These are phyloP conservation scores for Xerocomus potaroensis DNA, from an alignment of 768 basidiomycete genomes.

Conservation along the genomic window DNA sequence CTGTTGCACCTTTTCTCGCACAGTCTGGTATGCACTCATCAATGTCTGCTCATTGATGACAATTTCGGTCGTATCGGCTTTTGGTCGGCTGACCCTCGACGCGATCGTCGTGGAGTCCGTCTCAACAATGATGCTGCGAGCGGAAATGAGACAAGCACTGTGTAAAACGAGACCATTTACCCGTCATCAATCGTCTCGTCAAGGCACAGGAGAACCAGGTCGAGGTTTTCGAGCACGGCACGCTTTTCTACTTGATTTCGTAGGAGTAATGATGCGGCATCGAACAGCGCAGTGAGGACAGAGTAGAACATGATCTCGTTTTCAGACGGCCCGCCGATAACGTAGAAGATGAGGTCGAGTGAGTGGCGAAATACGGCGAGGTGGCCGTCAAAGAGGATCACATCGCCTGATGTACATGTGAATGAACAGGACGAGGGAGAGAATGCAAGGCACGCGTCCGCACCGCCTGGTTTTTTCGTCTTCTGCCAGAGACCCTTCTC, in stretches of 20 bases:
- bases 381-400: slow-evolving; percentile 86
- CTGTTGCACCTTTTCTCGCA: slow-evolving; percentile 81
- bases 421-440: background rate
- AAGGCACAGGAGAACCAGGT: slow-evolving; percentile 84
- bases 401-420: slow-evolving; percentile 60
- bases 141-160: slow-evolving; percentile 8
- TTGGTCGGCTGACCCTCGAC: slow-evolving; percentile 87
- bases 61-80: slow-evolving; percentile 91
- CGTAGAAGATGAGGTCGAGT: slow-evolving; percentile 92
- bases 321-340: slow-evolving; percentile 80
- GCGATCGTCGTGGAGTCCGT: slow-evolving; percentile 96
- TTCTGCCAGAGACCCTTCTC: slow-evolving; percentile 96
- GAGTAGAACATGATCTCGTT: slow-evolving; percentile 95
- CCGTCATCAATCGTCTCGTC: slow-evolving; percentile 99
- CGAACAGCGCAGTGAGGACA: slow-evolving; percentile 80
- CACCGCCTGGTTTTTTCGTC: slow-evolving; percentile 91
- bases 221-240: slow-evolving; percentile 89
- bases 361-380: slow-evolving; percentile 94
- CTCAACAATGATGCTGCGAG: slow-evolving; percentile 85
- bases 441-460: slow-evolving; percentile 16
- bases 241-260: slow-evolving; percentile 94
- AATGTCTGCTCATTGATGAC: slow-evolving; percentile 98
- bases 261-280: slow-evolving; percentile 81
- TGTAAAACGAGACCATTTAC: slow-evolving; percentile 43
- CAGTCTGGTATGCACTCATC: slow-evolving; percentile 87